A percentile compares a stretch with the other conserved stretches of the same genome.
Evolutionary conservation across 768 basidiomycete species (phyloP).

Genomic region (Lentinula boryana): DNA sequence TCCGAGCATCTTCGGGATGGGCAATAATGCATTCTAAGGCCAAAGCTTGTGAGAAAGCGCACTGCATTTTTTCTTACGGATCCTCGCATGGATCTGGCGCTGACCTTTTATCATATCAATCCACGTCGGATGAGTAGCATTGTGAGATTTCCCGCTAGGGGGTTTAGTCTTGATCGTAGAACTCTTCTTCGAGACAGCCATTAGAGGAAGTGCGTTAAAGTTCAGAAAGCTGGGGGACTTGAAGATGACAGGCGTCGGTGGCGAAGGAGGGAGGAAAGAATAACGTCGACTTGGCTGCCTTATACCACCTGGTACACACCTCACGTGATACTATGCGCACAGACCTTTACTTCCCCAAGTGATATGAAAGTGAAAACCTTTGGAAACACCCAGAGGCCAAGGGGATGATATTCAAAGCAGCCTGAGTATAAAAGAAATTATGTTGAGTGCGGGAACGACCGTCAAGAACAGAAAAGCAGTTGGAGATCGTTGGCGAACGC

Average conservation of each 20-base stretch:
- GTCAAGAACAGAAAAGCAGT: neutral
- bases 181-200: conserved; percentile 19
- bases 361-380: neutral
- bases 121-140: conserved; percentile 58
- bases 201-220: neutral
- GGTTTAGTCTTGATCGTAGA: conserved; percentile 21
- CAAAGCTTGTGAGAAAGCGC: conserved; percentile 21
- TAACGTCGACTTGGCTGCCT: neutral
- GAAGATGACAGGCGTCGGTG: neutral
- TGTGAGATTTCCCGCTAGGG: conserved; percentile 28
- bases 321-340: conserved; percentile 4
- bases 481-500: neutral
- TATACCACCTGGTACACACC: neutral
- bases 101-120: conserved; percentile 75
- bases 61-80: conserved; percentile 19
- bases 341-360: neutral
- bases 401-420: neutral
- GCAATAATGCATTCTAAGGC: conserved; percentile 61
- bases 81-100: conserved; percentile 8
- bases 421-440: neutral
- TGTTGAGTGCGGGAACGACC: neutral
- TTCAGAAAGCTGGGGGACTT: neutral
- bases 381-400: neutral
- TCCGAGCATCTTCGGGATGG: conserved; percentile 63
- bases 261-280: conserved; percentile 3